phyloP scores from a whole-genome alignment of 2,329 filamentous ascomycete genomes.

The Hymenoscyphus repandus region DNA sequence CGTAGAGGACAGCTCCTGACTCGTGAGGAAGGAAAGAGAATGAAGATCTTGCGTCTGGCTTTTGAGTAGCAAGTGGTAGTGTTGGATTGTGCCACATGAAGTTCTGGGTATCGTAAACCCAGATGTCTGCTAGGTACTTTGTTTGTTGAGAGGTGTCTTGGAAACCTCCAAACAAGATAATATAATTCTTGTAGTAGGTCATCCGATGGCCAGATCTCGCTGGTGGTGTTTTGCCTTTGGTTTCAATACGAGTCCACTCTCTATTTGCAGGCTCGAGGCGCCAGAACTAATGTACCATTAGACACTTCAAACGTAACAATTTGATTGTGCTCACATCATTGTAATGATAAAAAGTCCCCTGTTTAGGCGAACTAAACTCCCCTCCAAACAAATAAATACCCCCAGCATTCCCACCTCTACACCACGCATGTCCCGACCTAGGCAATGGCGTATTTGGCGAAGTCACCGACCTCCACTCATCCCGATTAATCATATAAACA shows the following conservation, averaged over 20 bases:
- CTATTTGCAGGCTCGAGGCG: conserved; percentile 74
- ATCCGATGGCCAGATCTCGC: conserved; percentile 90
- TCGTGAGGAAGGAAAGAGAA: conserved; percentile 92
- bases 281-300: conserved; percentile 61
- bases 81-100: conserved; percentile 78
- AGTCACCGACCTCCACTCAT: conserved; percentile 87
- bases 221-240: conserved; percentile 69
- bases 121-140: conserved; percentile 87
- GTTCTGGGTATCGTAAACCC: conserved; percentile 89
- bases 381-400: conserved; percentile 91
- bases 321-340: conserved; percentile 54
- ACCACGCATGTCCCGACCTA: conserved; percentile 91
- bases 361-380: conserved; percentile 94
- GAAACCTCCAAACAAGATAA: conserved; percentile 92
- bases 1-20: conserved; percentile 81
- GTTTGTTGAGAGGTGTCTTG: conserved; percentile 95
- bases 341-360: conserved; percentile 98
- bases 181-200: conserved; percentile 96
- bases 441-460: conserved; percentile 89
- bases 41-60: conserved; percentile 85
- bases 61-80: conserved; percentile 71
- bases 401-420: conserved; percentile 73
- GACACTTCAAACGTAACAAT: not conserved
- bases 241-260: conserved; percentile 89
- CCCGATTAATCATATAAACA: conserved; percentile 71